Percentiles rank a stretch among this genome's conserved stretches.
These are phyloP conservation scores for Racocetra persica DNA, from an alignment of 371 early-diverging fungal genomes.

Conservation along the genomic window DNA sequence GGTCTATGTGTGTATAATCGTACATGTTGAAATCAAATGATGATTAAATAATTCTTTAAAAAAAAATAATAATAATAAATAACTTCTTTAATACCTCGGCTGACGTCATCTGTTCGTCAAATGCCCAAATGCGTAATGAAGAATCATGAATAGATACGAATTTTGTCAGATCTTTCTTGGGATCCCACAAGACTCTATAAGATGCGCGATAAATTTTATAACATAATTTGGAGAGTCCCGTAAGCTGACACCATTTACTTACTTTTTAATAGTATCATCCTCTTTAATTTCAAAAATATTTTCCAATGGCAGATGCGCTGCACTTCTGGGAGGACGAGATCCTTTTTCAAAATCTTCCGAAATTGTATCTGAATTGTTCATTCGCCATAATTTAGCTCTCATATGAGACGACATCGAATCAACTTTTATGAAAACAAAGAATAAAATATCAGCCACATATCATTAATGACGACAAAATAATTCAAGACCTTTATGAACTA, in stretches of 20 bases:
- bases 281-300: conserved; percentile 19
- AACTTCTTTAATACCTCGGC: conserved; percentile 11
- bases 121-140: conserved; percentile 42
- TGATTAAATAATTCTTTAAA: too few relatives aligned
- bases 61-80: too few relatives aligned
- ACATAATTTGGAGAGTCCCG: background rate
- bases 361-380: conserved; percentile 43
- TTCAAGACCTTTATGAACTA: conserved; percentile 26
- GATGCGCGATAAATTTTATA: background rate
- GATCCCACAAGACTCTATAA: conserved; percentile 56
- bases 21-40: too few relatives aligned
- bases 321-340: background rate
- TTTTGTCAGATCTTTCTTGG: conserved; percentile 43
- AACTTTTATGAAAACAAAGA: conserved; percentile 34
- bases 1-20: background rate
- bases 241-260: background rate
- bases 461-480: too few relatives aligned
- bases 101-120: conserved; percentile 39
- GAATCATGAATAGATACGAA: conserved; percentile 47
- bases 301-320: conserved; percentile 29
- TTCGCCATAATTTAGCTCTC: conserved; percentile 44
- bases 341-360: background rate
- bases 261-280: conserved; percentile 30
- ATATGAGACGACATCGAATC: conserved; percentile 46
- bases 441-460: too few relatives aligned